Evolutionary conservation across 139 green algal genomes (phyloP), one percentile per base, ranked within the genome.

Genomic region (Yamagishiella unicocca): DNA sequence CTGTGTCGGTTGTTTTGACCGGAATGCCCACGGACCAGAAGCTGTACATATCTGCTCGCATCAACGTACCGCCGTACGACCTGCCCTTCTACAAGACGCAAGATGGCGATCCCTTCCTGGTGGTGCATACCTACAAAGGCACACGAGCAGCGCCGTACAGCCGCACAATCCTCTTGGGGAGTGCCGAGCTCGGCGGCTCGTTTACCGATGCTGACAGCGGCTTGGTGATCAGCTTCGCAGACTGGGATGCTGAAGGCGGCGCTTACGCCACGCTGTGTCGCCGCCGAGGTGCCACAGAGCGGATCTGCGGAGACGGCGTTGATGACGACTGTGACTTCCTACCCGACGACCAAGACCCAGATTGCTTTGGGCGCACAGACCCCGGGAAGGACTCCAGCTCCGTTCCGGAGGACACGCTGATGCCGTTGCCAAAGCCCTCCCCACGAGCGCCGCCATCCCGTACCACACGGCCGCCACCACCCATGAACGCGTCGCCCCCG

Each of bases 261-360:
- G 79, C 73, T 4, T 7, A 2, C 29, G 61, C 24, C 4, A 64
- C 22, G 55, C 22, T 85, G 2, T 85, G 79, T 62, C 79, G 75
- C 17, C 75, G 79, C 29, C 8, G 14, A 9, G 45, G 9, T 4
- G 42, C 35, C 29, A 37, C 0, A 1, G 42, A 64, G 58, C 5
- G 37, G 61, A 37, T 25, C 21, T 85, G 79, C 62, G 61, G 61
- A 42, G 61, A 85, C 62, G 40, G 33, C 43, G 7, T 45, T 4
- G 79, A 85, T 12, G 79, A 85, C 21, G 79, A 85, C 43, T 85
- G 79, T 62, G 79, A 85, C 31, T 72, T 72, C n/a, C 14, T 85
- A 21, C 14, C 29, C 0, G 79, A 85, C n/a, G 62, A 27, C 2
- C 9, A 27, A 2, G 79, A 85, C 33, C 79, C 79, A 0, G 79